Conservation (phyloP, 2,329 filamentous ascomycete species). For the Colletotrichum shisoi region DNA sequence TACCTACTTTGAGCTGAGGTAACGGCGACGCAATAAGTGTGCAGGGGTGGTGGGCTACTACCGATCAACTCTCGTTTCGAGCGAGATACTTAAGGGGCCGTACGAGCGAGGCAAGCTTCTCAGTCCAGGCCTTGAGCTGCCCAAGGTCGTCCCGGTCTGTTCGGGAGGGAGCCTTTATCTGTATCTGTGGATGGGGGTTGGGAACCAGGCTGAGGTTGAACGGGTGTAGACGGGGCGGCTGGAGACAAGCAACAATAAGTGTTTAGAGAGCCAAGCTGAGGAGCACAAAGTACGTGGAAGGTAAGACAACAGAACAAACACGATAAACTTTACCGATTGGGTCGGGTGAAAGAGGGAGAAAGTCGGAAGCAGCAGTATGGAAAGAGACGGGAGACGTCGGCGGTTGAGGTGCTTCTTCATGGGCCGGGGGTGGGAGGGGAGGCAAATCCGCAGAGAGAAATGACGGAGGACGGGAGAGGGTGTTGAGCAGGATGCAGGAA, state of each 20-base stretch:
- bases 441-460: constrained; percentile 2
- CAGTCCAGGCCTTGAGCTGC: not conserved
- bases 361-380: constrained; percentile 12
- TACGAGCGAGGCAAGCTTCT: not conserved
- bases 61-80: not conserved
- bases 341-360: not conserved
- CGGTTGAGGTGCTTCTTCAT: constrained; percentile 15
- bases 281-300: constrained; percentile 4
- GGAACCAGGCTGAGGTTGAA: not conserved
- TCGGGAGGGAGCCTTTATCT: not conserved
- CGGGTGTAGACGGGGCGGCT: not conserved
- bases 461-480: constrained; percentile 6
- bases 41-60: constrained; percentile 20
- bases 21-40: constrained; percentile 18
- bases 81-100: not conserved
- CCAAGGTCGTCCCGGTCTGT: not conserved
- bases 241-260: not conserved
- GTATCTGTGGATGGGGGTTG: not conserved
- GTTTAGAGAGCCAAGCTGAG: not conserved
- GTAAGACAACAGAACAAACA: constrained; percentile 9
- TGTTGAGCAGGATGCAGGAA: constrained; percentile 24
- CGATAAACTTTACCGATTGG: not conserved
- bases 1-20: constrained; percentile 14
- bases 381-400: constrained; percentile 29
- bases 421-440: constrained; percentile 12